Conservation (phyloP, 2,329 filamentous ascomycete species). For the Paecilomyces dactylethromorphus region DNA sequence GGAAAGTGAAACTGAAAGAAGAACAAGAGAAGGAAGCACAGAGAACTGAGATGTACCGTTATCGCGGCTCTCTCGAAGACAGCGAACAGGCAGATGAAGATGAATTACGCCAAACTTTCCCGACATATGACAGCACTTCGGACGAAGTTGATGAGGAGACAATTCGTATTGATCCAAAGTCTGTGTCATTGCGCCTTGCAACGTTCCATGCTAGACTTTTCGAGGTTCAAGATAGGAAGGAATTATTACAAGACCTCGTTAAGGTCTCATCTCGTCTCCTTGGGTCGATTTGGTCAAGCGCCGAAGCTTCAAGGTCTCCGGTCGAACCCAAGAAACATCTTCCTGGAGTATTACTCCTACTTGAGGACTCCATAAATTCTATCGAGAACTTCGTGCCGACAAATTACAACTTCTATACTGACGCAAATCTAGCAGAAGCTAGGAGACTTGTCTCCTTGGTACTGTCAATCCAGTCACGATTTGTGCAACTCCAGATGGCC, state of each 20-base stretch:
- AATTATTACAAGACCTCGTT: slow-evolving; percentile 26
- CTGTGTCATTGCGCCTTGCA: slow-evolving; percentile 56
- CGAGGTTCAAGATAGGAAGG: slow-evolving; percentile 18
- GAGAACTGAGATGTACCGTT: slow-evolving; percentile 74
- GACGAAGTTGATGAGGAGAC: slow-evolving; percentile 27
- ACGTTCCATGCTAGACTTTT: slow-evolving; percentile 50
- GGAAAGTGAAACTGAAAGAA: slow-evolving; percentile 67
- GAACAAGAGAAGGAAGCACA: slow-evolving; percentile 70
- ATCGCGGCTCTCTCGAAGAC: slow-evolving; percentile 69
- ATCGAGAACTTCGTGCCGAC: slow-evolving; percentile 37
- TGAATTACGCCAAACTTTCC: slow-evolving; percentile 76
- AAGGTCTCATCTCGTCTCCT: slow-evolving; percentile 27
- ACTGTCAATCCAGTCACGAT: slow-evolving; percentile 62
- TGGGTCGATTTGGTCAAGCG: slow-evolving; percentile 25
- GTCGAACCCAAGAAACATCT: slow-evolving; percentile 50
- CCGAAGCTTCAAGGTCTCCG: slow-evolving; percentile 14
- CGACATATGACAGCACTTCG: slow-evolving; percentile 59
- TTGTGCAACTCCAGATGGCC: slow-evolving; percentile 58
- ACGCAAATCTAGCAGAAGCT: slow-evolving; percentile 69
- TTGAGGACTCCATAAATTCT: slow-evolving; percentile 55
- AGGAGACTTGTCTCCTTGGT: slow-evolving; percentile 66
- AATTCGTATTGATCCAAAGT: slow-evolving; percentile 39
- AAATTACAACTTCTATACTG: slow-evolving; percentile 82
- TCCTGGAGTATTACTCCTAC: slow-evolving; percentile 57
- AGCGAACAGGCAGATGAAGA: slow-evolving; percentile 67